phyloP scores from a whole-genome alignment of 1,284 basidiomycete genomes.

The Ustilago cynodontis region DNA sequence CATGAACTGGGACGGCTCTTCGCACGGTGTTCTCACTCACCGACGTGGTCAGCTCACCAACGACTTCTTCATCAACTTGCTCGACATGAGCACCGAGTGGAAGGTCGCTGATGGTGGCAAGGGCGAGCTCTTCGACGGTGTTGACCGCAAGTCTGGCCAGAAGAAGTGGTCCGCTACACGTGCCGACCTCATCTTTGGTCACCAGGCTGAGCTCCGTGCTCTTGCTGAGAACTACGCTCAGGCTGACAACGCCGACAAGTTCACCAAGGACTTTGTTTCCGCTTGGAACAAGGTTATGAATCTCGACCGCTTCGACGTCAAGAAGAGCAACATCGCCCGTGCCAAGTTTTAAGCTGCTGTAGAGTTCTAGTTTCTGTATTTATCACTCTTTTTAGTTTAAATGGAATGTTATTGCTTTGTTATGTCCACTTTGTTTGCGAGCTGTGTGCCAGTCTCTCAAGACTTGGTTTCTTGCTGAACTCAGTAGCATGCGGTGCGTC shows the following conservation, averaged over 20 bases:
- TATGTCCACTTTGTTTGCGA: background rate
- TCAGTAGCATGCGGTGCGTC: too few species aligned
- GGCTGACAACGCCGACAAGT: constrained; percentile 47
- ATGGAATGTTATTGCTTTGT: constrained; percentile 15
- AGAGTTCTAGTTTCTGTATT: background rate
- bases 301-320: constrained; percentile 45
- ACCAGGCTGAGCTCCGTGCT: constrained; percentile 44
- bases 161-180: constrained; percentile 49
- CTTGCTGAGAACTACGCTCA: constrained; percentile 42
- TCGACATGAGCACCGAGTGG: constrained; percentile 51
- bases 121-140: constrained; percentile 38
- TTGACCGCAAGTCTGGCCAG: constrained; percentile 48
- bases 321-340: constrained; percentile 45
- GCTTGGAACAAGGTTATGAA: constrained; percentile 54
- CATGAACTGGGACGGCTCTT: constrained; percentile 42
- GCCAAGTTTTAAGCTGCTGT: constrained; percentile 30
- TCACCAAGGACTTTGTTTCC: constrained; percentile 39
- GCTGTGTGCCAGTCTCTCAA: too few species aligned
- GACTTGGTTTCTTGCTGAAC: too few species aligned
- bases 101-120: constrained; percentile 38
- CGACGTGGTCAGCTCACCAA: constrained; percentile 40
- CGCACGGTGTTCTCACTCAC: constrained; percentile 39
- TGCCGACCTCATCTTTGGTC: constrained; percentile 41
- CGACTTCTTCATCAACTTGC: constrained; percentile 49
- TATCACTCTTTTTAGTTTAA: background rate